Evolutionary conservation across 495 filamentous ascomycete species (phyloP).

Genomic region (Ascodesmis nigricans): DNA sequence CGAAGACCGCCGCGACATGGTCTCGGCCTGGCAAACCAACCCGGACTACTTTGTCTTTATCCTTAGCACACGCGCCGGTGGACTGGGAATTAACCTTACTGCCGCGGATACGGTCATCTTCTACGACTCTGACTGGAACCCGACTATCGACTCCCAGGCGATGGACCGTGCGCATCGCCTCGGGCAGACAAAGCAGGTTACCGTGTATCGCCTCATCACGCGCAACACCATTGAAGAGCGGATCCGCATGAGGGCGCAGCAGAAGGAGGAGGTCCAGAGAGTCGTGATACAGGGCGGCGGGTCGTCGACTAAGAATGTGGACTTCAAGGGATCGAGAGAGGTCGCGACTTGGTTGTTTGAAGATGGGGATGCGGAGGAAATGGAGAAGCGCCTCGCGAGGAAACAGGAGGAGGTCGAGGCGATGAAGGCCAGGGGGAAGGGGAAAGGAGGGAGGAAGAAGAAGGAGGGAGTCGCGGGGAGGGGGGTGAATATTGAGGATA

Average conservation of each 20-base stretch:
- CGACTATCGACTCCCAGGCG: slow-evolving; percentile 92
- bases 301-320: slow-evolving; percentile 31
- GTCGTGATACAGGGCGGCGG: slow-evolving; percentile 88
- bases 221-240: slow-evolving; percentile 95
- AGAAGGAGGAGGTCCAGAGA: slow-evolving; percentile 97
- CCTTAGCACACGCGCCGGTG: slow-evolving; percentile 85
- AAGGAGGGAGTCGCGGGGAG: slow-evolving; percentile 28
- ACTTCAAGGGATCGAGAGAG: slow-evolving; percentile 26
- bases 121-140: slow-evolving; percentile 99
- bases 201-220: slow-evolving; percentile 93
- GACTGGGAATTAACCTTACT: slow-evolving; percentile 92
- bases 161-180: slow-evolving; percentile 98
- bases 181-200: slow-evolving; percentile 87
- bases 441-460: slow-evolving; percentile 40
- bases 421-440: slow-evolving; percentile 20
- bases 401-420: slow-evolving; percentile 21
- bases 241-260: slow-evolving; percentile 86
- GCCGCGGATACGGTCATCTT: slow-evolving; percentile 85
- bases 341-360: slow-evolving; percentile 22
- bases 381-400: slow-evolving; percentile 26
- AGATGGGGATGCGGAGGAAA: slow-evolving; percentile 19
- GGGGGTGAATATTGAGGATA: slow-evolving; percentile 18
- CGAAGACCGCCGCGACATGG: slow-evolving; percentile 89
- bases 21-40: slow-evolving; percentile 76
- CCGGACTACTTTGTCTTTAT: slow-evolving; percentile 93